Conservation (phyloP, 331 rosid species). For the Prunus yedoensis region DNA sequence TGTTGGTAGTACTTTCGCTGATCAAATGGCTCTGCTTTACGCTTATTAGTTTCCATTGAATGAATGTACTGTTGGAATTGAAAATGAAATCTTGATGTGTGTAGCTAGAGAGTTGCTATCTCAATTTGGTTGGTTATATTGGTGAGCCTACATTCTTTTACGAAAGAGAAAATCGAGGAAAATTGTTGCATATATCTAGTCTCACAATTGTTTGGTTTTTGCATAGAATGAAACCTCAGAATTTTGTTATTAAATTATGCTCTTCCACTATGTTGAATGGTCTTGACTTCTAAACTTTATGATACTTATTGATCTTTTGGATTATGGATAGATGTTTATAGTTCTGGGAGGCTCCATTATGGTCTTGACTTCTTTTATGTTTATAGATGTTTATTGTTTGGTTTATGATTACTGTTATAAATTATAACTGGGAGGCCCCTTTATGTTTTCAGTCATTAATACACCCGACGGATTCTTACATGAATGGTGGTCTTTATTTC, state of each 20-base stretch:
- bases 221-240: neutral
- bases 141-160: neutral
- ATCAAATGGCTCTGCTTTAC: neutral
- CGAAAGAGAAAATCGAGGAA: neutral
- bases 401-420: neutral
- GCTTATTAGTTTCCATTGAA: neutral
- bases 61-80: neutral
- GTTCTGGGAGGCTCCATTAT: neutral
- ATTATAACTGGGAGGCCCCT: slow-evolving; percentile 2
- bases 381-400: too few species aligned
- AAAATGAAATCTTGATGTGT: neutral
- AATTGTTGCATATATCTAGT: neutral
- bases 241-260: neutral
- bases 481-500: slow-evolving; percentile 69
- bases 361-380: too few species aligned
- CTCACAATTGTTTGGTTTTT: neutral
- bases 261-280: neutral
- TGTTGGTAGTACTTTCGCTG: slow-evolving; percentile 15
- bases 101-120: neutral
- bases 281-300: neutral
- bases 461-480: slow-evolving; percentile 43
- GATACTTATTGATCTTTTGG: neutral
- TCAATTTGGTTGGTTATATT: neutral
- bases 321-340: neutral
- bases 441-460: slow-evolving; percentile 28